These are phyloP conservation scores for Adansonia gregorii DNA, from an alignment of 441 rosid species.

Conservation along the genomic window DNA sequence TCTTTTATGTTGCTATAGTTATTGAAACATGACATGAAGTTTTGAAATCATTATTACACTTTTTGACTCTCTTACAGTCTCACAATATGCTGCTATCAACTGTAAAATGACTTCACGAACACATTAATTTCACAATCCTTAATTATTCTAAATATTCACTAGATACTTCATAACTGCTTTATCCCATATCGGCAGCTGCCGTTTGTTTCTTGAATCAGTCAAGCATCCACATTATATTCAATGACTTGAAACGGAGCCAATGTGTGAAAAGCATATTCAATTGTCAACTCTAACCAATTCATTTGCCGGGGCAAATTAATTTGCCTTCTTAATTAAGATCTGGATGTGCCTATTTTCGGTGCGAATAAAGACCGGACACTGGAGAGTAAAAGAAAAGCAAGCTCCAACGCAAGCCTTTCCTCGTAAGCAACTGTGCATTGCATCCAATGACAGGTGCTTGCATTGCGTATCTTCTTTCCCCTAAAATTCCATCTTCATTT, in stretches of 20 bases:
- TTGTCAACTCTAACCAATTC: not conserved
- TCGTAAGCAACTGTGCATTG: not conserved
- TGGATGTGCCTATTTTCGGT: not conserved
- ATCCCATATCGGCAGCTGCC: slow-evolving; percentile 2
- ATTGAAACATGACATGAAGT: too few relatives aligned
- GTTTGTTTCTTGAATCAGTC: not conserved
- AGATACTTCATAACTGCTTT: not conserved
- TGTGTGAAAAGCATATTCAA: not conserved
- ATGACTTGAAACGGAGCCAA: not conserved
- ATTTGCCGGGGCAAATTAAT: not conserved
- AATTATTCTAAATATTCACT: not conserved
- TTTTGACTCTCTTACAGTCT: too few relatives aligned
- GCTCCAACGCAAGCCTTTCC: not conserved
- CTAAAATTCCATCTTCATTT: not conserved
- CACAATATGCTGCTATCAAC: not conserved
- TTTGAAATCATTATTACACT: too few relatives aligned
- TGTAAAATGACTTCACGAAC: not conserved
- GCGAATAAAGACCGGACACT: not conserved
- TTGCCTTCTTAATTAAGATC: not conserved
- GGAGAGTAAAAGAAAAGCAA: not conserved
- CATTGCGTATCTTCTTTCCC: not conserved
- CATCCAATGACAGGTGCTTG: not conserved
- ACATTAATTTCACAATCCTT: not conserved
- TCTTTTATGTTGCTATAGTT: too few relatives aligned
- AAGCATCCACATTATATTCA: slow-evolving; percentile 3